Base-by-base conservation (phyloP, 768 basidiomycete genomes). In the Leccinellum rugosiceps region DNA sequence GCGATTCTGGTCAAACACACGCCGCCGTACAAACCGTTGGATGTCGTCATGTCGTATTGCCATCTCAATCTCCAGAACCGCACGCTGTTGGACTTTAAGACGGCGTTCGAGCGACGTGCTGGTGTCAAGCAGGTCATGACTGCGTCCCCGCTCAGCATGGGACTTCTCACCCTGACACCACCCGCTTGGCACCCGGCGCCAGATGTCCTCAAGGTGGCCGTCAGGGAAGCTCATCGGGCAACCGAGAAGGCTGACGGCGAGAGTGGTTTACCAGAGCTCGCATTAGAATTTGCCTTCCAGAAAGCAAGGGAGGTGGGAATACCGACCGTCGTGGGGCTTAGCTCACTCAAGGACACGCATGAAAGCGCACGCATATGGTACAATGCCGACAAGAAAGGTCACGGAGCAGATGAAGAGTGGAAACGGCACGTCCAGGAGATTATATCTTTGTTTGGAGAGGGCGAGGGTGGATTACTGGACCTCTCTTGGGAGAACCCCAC, bases 141-240 rank as follows among this genome's bases (percentile, higher is more conserved):
- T 3, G 93, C 93, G 2, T 92, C 92, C 2, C 93, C 93, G 8
- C 77, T 95, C 52, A 86, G 82, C 67, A 94, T 94, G 92, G 87
- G 87, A 0, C 80, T 94, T 3, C 78, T 95, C 32, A 83, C 84
- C 0, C 72, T 76, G 9, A 68, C 67, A 1, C 77, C 80, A 3
- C 87, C 88, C 1, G 13, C 70, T 3, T 94, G 92, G 92, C 91
- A 94, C 66, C 90, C 92, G 15, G 90, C 90, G 6, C 80, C 90
- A 19, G 64, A 70, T 14, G 72, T 65, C 13, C 58, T 91, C 41
- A 76, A 66, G 26, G 70, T 72, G 13, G 83, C 81, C 0, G 78
- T 77, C 8, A 57, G 63, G 19, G 68, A 72, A 9, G 83, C 81
- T 0, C 56, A 67, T 14, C 59, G 66, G 7, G 65, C 57, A 23